Base-by-base conservation (phyloP, 306 rosid genomes). In the Fagus sylvatica region DNA sequence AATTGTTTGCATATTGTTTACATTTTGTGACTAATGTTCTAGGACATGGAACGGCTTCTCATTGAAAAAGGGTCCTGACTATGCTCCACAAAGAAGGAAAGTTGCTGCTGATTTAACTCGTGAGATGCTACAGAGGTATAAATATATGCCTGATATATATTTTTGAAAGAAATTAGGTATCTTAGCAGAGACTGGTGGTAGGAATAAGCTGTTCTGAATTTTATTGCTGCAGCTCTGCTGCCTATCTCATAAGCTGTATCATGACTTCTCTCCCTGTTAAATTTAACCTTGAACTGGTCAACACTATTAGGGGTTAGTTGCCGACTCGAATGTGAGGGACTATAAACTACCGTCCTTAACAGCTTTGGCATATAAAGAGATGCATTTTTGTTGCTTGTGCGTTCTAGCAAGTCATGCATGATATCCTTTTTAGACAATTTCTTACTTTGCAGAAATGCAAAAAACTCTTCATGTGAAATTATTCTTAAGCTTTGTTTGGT, bases 21-120 rank as follows among this genome's bases (percentile, higher is more conserved):
- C 37, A 12, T 3, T 64, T 72, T 22, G 64, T 33, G 46, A 69
- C 72, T 37, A 66, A 41, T 62, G 53, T 71, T 82, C 33, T 80
- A 93, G 98, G 88, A 90, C 86, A 6, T 88, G 97, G 98, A 91
- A 87, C 2, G 91, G 95, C 76, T 93, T 88, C 76, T 82, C 81
- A 0, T 84, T 89, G 77, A 91, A 77, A 76, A 93, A 80, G 69
- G 98, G 98, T 46, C 91, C 91, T 64, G 86, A 76, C 71, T 93
- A 93, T 85, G 98, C 98, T 22, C 97, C 97, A 6, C 80, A 84
- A 76, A 88, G 98, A 84, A 93, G 88, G 86, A 78, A 87, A 69
- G 87, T 85, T 56, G 95, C 85, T 42, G 88, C 98, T 22, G 95
- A 93, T 86, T 82, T 93, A 62, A 93, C 95, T 48, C 87, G 98